Base-by-base conservation (phyloP, 1,139 yeast species). In the Nakaseomyces nivariensis region DNA sequence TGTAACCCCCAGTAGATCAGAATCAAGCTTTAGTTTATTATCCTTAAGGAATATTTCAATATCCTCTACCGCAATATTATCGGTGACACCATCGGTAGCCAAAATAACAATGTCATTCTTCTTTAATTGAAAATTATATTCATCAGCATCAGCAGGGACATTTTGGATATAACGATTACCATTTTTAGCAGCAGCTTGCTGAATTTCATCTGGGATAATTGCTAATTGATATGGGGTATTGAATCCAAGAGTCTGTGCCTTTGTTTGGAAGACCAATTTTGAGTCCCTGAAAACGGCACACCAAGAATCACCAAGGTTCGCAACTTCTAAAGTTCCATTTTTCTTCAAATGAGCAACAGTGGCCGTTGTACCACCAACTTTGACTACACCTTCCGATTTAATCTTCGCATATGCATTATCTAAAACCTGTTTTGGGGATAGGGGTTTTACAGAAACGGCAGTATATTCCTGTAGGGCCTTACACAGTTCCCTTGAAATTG, bases 341-440 rank as follows among this genome's bases (percentile, higher is more conserved):
- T 80, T 72, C 13, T 80, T 71, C 45, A 87, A 77, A 5, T 85
- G 75, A 1, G 96, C 97, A 47, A 86, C 76, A 60, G 96, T 87
- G 1, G 95, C 90, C 0, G 98, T 92, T 1, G 97, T 87, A n/a
- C 97, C 95, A 4, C 98, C 98, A 38, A 90, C 95, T 63, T 82
- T 78, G 8, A 85, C 95, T 45, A 72, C 73, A 1, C 81, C 80
- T 8, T 80, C 79, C 1, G 64, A 55, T 52, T 72, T 66, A 9
- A 89, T 74, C 42, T 74, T 69, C 0, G 69, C 61, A 60, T 80
- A 89, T 0, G 95, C 83, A 32, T 65, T 49, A 1, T 69, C 67
- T 31, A 89, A 71, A 46, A 88, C 67, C 4, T 71, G 62, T 51
- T 73, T 71, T 3, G 95, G 85, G 0, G 69, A 58, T 17, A 56